Conservation (phyloP, 2,329 filamentous ascomycete species). For the Lecanicillium sp. region DNA sequence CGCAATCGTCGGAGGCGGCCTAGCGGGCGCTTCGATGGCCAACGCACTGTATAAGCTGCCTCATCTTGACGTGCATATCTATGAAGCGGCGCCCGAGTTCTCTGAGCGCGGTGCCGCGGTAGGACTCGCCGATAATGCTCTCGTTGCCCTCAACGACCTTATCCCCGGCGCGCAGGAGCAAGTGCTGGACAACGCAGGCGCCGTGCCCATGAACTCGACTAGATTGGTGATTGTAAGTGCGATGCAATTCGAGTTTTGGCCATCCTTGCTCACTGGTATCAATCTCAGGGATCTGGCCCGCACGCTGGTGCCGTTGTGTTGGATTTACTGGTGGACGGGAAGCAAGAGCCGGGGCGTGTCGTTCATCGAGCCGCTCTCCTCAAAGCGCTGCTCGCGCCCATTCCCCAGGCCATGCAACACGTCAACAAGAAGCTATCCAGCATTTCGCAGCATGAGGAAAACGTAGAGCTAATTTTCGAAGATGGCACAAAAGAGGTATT, state of each 20-base stretch:
- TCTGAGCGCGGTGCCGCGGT: conserved; percentile 16
- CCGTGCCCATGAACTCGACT: conserved; percentile 11
- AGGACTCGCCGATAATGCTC: conserved; percentile 11
- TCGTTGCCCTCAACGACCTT: conserved; percentile 11
- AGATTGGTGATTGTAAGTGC: conserved; percentile 5
- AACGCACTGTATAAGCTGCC: conserved; percentile 12
- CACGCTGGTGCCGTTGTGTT: neutral
- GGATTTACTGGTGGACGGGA: no score
- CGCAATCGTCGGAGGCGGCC: conserved; percentile 16
- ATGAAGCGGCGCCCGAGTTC: conserved; percentile 15
- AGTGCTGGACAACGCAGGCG: conserved; percentile 12
- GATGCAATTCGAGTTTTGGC: no score
- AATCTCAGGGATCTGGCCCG: conserved; percentile 1
- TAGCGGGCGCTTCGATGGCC: conserved; percentile 13
- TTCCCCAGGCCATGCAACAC: conserved; percentile 9
- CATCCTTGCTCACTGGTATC: no score
- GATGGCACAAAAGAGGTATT: conserved; percentile 11
- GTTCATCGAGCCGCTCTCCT: conserved; percentile 16
- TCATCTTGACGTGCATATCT: conserved; percentile 15
- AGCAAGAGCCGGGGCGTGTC: conserved; percentile 8
- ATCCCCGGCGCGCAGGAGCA: conserved; percentile 2
- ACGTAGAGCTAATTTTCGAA: conserved; percentile 10
- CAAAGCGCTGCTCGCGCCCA: conserved; percentile 11
- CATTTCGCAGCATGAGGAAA: no score
- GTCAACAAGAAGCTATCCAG: conserved; percentile 10